Evolutionary conservation across 208 protist species (phyloP).

Genomic region (Trypanosoma congolense): DNA sequence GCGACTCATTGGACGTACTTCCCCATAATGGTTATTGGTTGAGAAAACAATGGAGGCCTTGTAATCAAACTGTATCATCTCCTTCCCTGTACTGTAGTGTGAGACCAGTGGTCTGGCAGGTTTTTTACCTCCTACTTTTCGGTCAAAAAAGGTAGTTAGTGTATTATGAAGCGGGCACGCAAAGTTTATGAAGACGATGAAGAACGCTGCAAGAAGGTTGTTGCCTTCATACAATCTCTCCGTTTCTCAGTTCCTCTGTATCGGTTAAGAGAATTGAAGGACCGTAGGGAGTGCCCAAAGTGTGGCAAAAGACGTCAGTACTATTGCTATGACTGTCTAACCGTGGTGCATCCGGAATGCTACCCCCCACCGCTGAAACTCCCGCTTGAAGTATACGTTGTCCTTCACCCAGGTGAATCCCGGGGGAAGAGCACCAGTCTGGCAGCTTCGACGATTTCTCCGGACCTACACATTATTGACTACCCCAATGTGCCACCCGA

Average conservation of each 20-base stretch:
- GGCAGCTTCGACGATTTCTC: conserved; percentile 86
- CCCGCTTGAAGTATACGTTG: conserved; percentile 79
- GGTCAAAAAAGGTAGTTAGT: conserved; percentile 8
- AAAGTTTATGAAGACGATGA: conserved; percentile 63
- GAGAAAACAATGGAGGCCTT: no score
- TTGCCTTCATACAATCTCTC: conserved; percentile 64
- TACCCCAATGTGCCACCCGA: conserved; percentile 63
- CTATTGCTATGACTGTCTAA: conserved; percentile 90
- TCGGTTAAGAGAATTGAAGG: conserved; percentile 47
- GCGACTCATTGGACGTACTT: no score
- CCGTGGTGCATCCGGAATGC: conserved; percentile 71
- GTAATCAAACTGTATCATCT: no score
- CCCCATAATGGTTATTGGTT: no score
- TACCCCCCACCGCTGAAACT: conserved; percentile 71
- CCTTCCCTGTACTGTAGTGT: no score
- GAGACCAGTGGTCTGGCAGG: neutral
- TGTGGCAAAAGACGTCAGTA: conserved; percentile 74
- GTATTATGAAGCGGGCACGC: conserved; percentile 60
- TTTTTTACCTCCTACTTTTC: conserved; percentile 12
- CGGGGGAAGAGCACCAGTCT: conserved; percentile 91
- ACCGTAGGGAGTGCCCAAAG: conserved; percentile 61
- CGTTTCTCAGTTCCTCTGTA: conserved; percentile 67
- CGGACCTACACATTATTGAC: conserved; percentile 74
- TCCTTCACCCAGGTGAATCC: conserved; percentile 87
- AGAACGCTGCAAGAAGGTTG: conserved; percentile 43